Evolutionary conservation across 768 basidiomycete species (phyloP).

Genomic region (Basidioascus undulatus): DNA sequence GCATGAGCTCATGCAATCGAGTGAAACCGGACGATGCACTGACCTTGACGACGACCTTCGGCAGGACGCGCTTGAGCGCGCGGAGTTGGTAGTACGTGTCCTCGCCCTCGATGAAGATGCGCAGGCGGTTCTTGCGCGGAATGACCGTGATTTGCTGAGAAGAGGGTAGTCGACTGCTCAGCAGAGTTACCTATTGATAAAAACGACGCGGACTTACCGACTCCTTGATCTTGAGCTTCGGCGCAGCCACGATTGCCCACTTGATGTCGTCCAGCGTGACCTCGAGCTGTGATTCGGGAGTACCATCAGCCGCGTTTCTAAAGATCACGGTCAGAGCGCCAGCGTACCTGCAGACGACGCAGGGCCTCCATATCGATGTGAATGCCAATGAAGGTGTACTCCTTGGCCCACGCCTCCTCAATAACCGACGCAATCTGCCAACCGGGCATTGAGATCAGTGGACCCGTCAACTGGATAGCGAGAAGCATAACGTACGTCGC

Average conservation of each 20-base stretch:
- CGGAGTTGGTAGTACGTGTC: slow-evolving; percentile 30
- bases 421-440: slow-evolving; percentile 63
- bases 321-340: not conserved
- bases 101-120: slow-evolving; percentile 21
- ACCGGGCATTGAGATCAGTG: not conserved
- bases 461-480: not conserved
- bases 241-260: slow-evolving; percentile 61
- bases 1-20: not conserved
- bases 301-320: not conserved
- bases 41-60: slow-evolving; percentile 77
- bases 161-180: not conserved
- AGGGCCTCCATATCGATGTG: slow-evolving; percentile 76
- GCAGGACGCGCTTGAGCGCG: slow-evolving; percentile 58
- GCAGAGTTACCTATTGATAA: not conserved
- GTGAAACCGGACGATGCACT: slow-evolving; percentile 1
- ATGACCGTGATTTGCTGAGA: slow-evolving; percentile 16
- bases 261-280: slow-evolving; percentile 79
- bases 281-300: slow-evolving; percentile 37
- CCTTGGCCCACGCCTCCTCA: slow-evolving; percentile 86
- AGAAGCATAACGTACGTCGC: slow-evolving; percentile 42
- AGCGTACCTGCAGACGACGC: slow-evolving; percentile 52
- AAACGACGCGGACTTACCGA: slow-evolving; percentile 29
- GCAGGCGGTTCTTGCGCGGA: slow-evolving; percentile 18
- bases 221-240: slow-evolving; percentile 79
- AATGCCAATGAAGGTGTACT: slow-evolving; percentile 77